These are phyloP conservation scores for Fomitopsis palustris DNA, from an alignment of 1,284 basidiomycete genomes.

Conservation along the genomic window DNA sequence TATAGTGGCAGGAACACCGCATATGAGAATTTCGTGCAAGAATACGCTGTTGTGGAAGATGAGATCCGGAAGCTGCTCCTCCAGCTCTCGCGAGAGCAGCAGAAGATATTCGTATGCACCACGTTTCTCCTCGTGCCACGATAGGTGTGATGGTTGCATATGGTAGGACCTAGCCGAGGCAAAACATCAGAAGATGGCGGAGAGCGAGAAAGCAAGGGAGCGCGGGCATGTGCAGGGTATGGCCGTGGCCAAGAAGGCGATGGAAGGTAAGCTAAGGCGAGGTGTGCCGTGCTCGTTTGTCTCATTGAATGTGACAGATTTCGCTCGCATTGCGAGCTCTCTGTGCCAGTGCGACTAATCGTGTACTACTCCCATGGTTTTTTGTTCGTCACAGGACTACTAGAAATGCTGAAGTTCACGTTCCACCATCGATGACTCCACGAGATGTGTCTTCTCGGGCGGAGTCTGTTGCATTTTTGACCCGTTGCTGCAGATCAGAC, in stretches of 20 bases:
- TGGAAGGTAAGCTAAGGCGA: constrained; percentile 19
- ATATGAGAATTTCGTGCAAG: constrained; percentile 24
- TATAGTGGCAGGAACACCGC: constrained; percentile 14
- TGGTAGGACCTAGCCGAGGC: constrained; percentile 15
- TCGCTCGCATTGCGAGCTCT: constrained; percentile 3
- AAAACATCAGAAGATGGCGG: constrained; percentile 13
- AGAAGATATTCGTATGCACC: constrained; percentile 15
- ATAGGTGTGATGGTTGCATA: not conserved
- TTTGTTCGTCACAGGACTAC: too few species aligned
- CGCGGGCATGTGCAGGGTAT: constrained; percentile 26
- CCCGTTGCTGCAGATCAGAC: too few species aligned
- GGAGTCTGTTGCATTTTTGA: too few species aligned
- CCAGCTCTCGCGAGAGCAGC: constrained; percentile 19
- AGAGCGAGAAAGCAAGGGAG: constrained; percentile 21
- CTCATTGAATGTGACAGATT: constrained; percentile 7
- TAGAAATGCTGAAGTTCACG: too few species aligned
- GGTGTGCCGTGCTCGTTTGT: not conserved
- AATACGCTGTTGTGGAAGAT: constrained; percentile 25
- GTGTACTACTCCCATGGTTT: too few species aligned
- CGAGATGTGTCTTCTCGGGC: too few species aligned
- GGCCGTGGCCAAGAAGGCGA: constrained; percentile 27
- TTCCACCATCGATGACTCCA: too few species aligned
- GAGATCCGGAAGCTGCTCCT: constrained; percentile 23
- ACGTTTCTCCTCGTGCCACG: not conserved
- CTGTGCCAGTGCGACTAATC: too few species aligned